Base-by-base conservation (phyloP, 371 early-diverging fungal genomes). In the Syncephalastrum racemosum region DNA sequence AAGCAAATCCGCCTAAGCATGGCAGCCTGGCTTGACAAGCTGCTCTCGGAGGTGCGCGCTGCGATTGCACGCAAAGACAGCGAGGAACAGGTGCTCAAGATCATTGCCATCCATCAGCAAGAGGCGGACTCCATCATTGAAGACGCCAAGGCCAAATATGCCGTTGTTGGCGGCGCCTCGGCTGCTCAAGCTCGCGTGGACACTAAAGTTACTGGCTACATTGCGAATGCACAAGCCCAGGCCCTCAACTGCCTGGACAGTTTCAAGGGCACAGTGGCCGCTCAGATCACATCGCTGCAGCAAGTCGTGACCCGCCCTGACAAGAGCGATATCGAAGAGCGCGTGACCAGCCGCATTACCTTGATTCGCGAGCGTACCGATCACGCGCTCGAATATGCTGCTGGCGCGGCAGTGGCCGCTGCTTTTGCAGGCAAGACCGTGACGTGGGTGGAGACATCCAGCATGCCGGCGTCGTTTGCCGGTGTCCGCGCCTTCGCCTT, bases 401-500 rank as follows among this genome's bases (percentile, higher is more conserved):
- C 62, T 24, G 64, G 64, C 31, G 50, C 54, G 10, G 62, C 70
- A 23, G 60, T 72, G 41, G 54, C 60, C 56, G 59, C 62, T 49
- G 68, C 64, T n/a, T 72, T 72, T 42, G 68, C 72, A 59, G 73
- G 73, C 41, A 76, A 72, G 55, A 57, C 67, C 20, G 56, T 72
- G 15, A 66, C 70, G 23, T 70, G 70, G 73, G 60, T 70, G 8
- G 66, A 76, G 57, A 68, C 70, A 48, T 48, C 66, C 14, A 53
- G 63, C 20, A 51, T 76, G 36, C 73, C 73, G 18, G 56, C 43
- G 8, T 64, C 67, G 13, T 76, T 76, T 56, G 61, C 56, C 22
- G 56, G 62, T 48, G 71, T 72, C 27, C 63, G 65, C 42, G 67
- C 59, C 15, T 63, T 72, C 58, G 73, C 70, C 27, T 72, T 76